Percentiles rank a stretch among this genome's conserved stretches.
These are phyloP conservation scores for Rhodotorula babjevae DNA, from an alignment of 768 basidiomycete genomes.

Conservation along the genomic window DNA sequence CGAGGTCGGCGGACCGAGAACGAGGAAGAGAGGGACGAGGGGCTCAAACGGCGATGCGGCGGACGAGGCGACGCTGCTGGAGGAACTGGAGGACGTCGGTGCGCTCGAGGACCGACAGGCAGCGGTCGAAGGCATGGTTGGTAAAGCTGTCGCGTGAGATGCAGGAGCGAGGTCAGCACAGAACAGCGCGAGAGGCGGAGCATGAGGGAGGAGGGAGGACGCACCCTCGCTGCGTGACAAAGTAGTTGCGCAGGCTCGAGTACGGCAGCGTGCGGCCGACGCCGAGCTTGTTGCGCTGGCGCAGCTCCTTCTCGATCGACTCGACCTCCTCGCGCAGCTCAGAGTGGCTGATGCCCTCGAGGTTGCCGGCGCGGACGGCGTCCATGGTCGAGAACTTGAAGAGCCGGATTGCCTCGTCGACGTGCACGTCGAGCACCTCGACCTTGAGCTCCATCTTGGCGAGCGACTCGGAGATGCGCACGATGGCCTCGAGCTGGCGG, in stretches of 20 bases:
- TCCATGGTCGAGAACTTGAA: constrained; percentile 99
- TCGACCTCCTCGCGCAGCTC: constrained; percentile 91
- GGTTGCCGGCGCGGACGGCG: constrained; percentile 81
- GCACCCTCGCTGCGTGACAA: constrained; percentile 86
- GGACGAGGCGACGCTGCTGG: constrained; percentile 32
- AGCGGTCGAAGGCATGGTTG: constrained; percentile 62
- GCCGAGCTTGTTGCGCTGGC: constrained; percentile 68
- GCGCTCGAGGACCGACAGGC: constrained; percentile 87
- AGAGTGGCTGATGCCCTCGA: constrained; percentile 83
- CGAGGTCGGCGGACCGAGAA: background rate
- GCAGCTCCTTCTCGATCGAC: constrained; percentile 55
- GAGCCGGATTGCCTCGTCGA: constrained; percentile 93
- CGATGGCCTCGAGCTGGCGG: constrained; percentile 97
- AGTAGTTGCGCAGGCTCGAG: constrained; percentile 84
- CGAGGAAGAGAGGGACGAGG: background rate
- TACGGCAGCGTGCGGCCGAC: constrained; percentile 98
- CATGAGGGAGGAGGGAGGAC: too few species aligned
- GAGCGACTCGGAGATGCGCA: constrained; percentile 94
- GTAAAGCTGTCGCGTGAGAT: constrained; percentile 35
- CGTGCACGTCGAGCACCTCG: constrained; percentile 82
- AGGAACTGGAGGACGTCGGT: constrained; percentile 83
- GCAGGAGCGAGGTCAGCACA: too few species aligned
- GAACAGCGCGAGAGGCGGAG: background rate
- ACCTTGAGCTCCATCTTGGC: constrained; percentile 88
- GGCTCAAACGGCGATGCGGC: constrained; percentile 34